A percentile compares a stretch with the other conserved stretches of the same genome.
Evolutionary conservation across 2,329 filamentous ascomycete species (phyloP).

Genomic region (Myriosclerotinia duriaeana): DNA sequence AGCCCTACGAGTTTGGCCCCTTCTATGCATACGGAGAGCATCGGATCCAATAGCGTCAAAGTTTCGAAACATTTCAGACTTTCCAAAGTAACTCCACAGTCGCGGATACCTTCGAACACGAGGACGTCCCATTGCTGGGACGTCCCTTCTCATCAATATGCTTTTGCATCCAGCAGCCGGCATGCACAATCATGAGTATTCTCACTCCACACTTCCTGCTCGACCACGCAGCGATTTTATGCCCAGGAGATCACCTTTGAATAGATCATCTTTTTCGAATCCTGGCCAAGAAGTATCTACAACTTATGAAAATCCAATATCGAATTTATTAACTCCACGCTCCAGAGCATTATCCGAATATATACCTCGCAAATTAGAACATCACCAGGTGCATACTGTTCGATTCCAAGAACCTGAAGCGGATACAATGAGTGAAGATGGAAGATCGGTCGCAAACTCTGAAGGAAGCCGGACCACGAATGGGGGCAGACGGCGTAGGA

Average conservation of each 20-base stretch:
- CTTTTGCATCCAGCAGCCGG: slow-evolving; percentile 38
- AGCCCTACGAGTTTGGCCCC: slow-evolving; percentile 13
- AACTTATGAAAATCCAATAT: slow-evolving; percentile 31
- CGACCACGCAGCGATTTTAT: slow-evolving; percentile 25
- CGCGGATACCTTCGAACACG: slow-evolving; percentile 17
- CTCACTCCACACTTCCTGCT: slow-evolving; percentile 24
- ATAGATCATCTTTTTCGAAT: slow-evolving; percentile 38
- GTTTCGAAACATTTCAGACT: slow-evolving; percentile 6
- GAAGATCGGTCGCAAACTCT: slow-evolving; percentile 38
- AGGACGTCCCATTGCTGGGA: slow-evolving; percentile 24
- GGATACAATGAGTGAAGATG: slow-evolving; percentile 41
- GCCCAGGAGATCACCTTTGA: slow-evolving; percentile 34
- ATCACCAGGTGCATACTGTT: slow-evolving; percentile 27
- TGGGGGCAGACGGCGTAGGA: slow-evolving; percentile 45
- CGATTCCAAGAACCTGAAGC: slow-evolving; percentile 37
- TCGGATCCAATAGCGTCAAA: not conserved
- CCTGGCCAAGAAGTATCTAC: slow-evolving; percentile 33
- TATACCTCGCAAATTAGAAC: slow-evolving; percentile 30
- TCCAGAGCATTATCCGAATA: slow-evolving; percentile 37
- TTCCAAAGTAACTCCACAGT: slow-evolving; percentile 1
- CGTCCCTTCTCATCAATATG: slow-evolving; percentile 34
- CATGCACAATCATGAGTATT: slow-evolving; percentile 39
- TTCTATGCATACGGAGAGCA: slow-evolving; percentile 10
- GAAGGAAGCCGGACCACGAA: slow-evolving; percentile 35
- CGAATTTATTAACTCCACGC: slow-evolving; percentile 24